These are phyloP conservation scores for Trichophyton schoenleinii DNA, from an alignment of 2,329 filamentous ascomycete species.

Conservation along the genomic window DNA sequence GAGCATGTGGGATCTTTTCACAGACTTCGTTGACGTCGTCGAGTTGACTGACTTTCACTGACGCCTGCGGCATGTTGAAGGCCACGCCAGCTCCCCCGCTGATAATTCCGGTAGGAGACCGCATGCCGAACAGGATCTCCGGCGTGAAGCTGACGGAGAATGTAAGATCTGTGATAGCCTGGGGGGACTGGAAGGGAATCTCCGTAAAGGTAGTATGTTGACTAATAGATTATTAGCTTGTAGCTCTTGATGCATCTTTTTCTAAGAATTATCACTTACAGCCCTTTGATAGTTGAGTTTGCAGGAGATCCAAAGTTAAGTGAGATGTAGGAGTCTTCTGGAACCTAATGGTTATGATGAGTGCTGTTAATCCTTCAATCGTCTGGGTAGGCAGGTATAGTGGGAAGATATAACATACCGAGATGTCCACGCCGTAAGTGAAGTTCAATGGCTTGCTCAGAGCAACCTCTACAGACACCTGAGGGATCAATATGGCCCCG, in stretches of 20 bases:
- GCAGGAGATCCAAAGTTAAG: background rate
- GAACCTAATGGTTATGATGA: background rate
- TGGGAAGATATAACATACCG: conserved; percentile 5
- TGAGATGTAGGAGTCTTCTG: background rate
- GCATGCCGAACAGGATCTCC: conserved; percentile 15
- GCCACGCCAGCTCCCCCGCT: conserved; percentile 16
- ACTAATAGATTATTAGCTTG: conserved; percentile 4
- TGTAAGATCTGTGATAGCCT: conserved; percentile 7
- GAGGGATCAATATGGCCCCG: conserved; percentile 12
- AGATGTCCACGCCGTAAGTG: conserved; percentile 15
- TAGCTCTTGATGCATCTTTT: background rate
- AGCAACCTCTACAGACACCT: conserved; percentile 10
- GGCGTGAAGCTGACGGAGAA: conserved; percentile 13
- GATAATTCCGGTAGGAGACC: conserved; percentile 6
- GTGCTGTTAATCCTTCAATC: background rate
- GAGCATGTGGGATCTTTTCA: conserved; percentile 6
- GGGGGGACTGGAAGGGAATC: conserved; percentile 13
- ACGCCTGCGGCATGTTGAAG: conserved; percentile 16
- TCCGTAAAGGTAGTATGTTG: conserved; percentile 13
- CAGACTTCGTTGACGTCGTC: conserved; percentile 15
- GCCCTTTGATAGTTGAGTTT: background rate
- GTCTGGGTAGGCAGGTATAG: too few species aligned
- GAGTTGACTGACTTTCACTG: conserved; percentile 14
- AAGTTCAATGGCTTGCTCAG: conserved; percentile 12
- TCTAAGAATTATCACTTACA: background rate